Evolutionary conservation across 1,139 yeast genomes (phyloP), one percentile per base, ranked within the genome.

Genomic region (Suhomyces guaymorum): DNA sequence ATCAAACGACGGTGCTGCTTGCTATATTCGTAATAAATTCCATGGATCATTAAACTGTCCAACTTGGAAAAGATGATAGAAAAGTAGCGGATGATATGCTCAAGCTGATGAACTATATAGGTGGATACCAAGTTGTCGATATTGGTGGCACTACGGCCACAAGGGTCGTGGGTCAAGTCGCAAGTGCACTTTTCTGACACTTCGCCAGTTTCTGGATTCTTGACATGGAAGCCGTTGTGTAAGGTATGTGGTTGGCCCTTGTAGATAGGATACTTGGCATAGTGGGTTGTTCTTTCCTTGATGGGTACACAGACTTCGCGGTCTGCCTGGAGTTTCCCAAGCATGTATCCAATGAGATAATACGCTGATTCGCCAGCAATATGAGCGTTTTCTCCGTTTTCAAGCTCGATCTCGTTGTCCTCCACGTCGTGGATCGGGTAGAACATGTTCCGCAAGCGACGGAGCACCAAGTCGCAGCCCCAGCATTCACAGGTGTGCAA

Each of bases 241-340:
- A 66, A 50, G 0, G 66, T 59, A 42, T 65, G 66, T 4, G 70
- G 68, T 34, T 59, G 59, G 4, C 73, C 73, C 41, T 61, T 63
- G 39, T 59, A 61, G 14, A 66, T 57, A 2, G 71, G 71, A 38
- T 66, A 66, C 23, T 53, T 45, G 13, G 44, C 42, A 38, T 52
- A 63, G 22, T 52, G 39, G 33, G 41, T 47, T 2, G 62, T 47
- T 10, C 41, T 45, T 28, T 59, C 65, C 38, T 61, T 61, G 27
- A 63, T 62, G 4, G 71, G 71, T 13, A 57, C 58, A 43, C 69
- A 65, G 5, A 66, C 65, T 44, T 64, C 70, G 37, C 71, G 46
- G 41, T 64, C 70, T 2, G 64, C 61, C 47, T 63, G 70, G 18
- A 66, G 46, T 42, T 64, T 62, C 4, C 67, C 66, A 14, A 66